Conservation (phyloP, 2,329 filamentous ascomycete genomes). For the Penicillium olsonii region DNA sequence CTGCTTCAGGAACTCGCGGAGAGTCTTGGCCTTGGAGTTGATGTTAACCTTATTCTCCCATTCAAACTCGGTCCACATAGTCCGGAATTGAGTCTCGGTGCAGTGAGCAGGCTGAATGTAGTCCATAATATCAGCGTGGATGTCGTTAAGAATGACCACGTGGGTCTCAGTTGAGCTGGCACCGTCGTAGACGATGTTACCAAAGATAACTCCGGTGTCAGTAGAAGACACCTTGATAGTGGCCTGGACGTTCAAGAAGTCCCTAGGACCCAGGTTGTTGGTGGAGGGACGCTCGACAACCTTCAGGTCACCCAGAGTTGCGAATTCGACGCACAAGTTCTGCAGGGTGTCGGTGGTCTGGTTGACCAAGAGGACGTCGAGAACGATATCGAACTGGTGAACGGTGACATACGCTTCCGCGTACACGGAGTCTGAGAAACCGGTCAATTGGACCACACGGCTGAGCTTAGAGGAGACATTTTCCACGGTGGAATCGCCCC, state of each 20-base stretch:
- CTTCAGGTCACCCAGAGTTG: slow-evolving; percentile 96
- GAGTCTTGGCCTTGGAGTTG: slow-evolving; percentile 90
- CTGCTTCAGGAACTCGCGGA: slow-evolving; percentile 89
- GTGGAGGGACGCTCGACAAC: slow-evolving; percentile 96
- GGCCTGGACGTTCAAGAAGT: slow-evolving; percentile 97
- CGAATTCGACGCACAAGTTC: slow-evolving; percentile 96
- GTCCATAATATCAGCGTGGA: slow-evolving; percentile 99
- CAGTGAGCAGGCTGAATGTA: slow-evolving; percentile 97
- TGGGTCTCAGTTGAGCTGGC: slow-evolving; percentile 89
- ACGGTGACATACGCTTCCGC: slow-evolving; percentile 99
- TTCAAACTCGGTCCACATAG: slow-evolving; percentile 99
- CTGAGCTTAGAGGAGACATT: slow-evolving; percentile 92
- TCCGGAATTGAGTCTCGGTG: slow-evolving; percentile 96
- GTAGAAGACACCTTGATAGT: slow-evolving; percentile 99
- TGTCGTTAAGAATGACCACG: slow-evolving; percentile 95
- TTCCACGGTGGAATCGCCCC: slow-evolving; percentile 80
- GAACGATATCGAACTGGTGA: slow-evolving; percentile 96
- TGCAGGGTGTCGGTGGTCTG: slow-evolving; percentile 96
- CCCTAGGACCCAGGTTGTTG: slow-evolving; percentile 90
- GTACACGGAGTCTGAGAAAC: slow-evolving; percentile 97
- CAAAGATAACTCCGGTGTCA: slow-evolving; percentile 97
- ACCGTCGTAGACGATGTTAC: slow-evolving; percentile 97
- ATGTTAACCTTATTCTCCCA: slow-evolving; percentile 99
- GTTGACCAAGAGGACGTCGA: slow-evolving; percentile 95
- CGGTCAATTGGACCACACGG: slow-evolving; percentile 93